These are phyloP conservation scores for Pythium aristosporum DNA, from an alignment of 352 stramenopile genomes.

Conservation along the genomic window DNA sequence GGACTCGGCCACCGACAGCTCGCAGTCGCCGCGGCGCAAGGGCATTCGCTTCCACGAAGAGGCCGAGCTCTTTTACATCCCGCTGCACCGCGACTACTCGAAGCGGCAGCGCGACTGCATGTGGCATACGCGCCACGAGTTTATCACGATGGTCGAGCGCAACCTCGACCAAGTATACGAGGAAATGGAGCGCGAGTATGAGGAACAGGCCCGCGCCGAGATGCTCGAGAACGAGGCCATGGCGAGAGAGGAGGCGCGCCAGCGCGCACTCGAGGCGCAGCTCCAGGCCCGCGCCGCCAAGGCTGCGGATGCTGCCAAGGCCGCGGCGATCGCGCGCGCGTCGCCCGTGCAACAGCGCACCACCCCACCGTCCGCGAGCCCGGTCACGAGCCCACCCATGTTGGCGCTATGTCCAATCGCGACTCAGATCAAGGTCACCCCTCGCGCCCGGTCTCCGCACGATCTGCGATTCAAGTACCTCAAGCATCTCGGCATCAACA, in stretches of 20 bases:
- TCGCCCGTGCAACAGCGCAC: constrained; percentile 28
- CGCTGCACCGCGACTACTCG: constrained; percentile 79
- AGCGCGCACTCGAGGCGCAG: constrained; percentile 45
- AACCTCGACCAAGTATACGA: constrained; percentile 87
- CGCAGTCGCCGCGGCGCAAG: constrained; percentile 28
- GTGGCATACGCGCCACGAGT: constrained; percentile 83
- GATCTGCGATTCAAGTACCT: constrained; percentile 88
- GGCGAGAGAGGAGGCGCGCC: constrained; percentile 58
- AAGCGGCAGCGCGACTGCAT: constrained; percentile 85
- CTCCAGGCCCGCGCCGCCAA: constrained; percentile 25
- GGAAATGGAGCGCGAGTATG: constrained; percentile 86
- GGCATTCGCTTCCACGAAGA: constrained; percentile 72
- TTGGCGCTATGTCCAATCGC: constrained; percentile 47
- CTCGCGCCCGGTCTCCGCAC: constrained; percentile 63
- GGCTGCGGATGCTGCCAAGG: constrained; percentile 22
- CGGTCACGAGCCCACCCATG: constrained; percentile 37
- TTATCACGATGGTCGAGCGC: constrained; percentile 86
- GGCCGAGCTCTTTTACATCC: constrained; percentile 87
- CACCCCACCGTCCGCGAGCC: constrained; percentile 6
- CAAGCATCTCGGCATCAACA: constrained; percentile 85
- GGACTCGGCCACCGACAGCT: constrained; percentile 21
- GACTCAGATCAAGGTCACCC: constrained; percentile 74
- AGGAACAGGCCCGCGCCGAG: constrained; percentile 65
- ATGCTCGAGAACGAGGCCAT: constrained; percentile 71
- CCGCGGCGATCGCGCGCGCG: constrained; percentile 29